A percentile compares a stretch with the other conserved stretches of the same genome.
These are phyloP conservation scores for Amanita pseudoporphyria DNA, from an alignment of 768 basidiomycete species.

Conservation along the genomic window DNA sequence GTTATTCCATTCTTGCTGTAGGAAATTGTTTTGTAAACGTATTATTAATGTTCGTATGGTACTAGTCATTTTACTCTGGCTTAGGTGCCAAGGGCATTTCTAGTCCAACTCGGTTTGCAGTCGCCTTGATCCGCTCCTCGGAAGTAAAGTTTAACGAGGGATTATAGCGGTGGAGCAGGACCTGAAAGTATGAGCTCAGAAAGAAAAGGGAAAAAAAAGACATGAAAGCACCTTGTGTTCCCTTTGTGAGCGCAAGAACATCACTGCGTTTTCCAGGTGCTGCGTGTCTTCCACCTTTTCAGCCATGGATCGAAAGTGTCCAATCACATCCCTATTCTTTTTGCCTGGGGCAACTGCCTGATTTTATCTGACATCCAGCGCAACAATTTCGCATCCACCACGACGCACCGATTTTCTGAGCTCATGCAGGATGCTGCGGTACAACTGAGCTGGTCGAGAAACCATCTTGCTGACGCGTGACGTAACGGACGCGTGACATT, in stretches of 20 bases:
- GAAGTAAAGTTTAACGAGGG: slow-evolving; percentile 70
- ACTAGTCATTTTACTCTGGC: background rate
- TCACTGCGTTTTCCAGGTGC: slow-evolving; percentile 49
- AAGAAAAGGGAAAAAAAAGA: background rate
- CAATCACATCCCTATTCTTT: slow-evolving; percentile 31
- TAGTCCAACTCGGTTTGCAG: slow-evolving; percentile 80
- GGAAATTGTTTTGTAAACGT: background rate
- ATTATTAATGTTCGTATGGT: too few species aligned
- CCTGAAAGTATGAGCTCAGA: slow-evolving; percentile 28
- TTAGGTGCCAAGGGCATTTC: slow-evolving; percentile 56
- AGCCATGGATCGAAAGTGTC: slow-evolving; percentile 46
- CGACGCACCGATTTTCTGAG: slow-evolving; percentile 40
- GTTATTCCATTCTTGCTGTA: slow-evolving; percentile 69
- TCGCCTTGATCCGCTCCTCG: slow-evolving; percentile 75
- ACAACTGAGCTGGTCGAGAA: slow-evolving; percentile 26
- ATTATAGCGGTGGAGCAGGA: slow-evolving; percentile 79
- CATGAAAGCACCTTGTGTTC: slow-evolving; percentile 55
- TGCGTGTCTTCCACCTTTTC: slow-evolving; percentile 23
- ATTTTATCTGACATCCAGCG: slow-evolving; percentile 12
- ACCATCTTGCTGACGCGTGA: slow-evolving; percentile 16
- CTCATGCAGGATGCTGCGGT: slow-evolving; percentile 46
- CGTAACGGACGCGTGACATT: too few species aligned
- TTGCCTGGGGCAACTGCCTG: slow-evolving; percentile 23
- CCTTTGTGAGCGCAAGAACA: slow-evolving; percentile 66
- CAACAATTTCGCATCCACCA: background rate